Evolutionary conservation across 495 filamentous ascomycete species (phyloP).

Genomic region (Massariosphaeria phaeospora): DNA sequence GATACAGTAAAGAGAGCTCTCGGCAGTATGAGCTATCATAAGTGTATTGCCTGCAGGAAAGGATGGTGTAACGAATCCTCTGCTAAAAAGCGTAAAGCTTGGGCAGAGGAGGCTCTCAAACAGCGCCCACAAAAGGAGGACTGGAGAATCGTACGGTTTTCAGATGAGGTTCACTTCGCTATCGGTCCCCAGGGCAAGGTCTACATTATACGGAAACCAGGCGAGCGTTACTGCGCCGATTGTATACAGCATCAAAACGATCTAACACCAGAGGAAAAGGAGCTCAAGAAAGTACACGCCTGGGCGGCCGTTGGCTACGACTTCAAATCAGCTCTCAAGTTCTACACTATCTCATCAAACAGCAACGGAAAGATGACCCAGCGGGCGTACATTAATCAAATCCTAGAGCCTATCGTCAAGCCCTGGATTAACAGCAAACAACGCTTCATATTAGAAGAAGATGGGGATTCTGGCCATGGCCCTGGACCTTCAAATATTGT

Average conservation of each 20-base stretch:
- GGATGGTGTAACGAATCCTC: not conserved
- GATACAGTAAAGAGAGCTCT: not conserved
- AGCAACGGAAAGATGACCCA: conserved; percentile 20
- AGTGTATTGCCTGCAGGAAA: not conserved
- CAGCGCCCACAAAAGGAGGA: not conserved
- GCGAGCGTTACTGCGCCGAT: conserved; percentile 4
- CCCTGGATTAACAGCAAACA: conserved; percentile 4
- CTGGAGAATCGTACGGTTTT: not conserved
- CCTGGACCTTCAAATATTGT: conserved; percentile 4
- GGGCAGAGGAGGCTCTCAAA: not conserved
- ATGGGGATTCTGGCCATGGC: conserved; percentile 11
- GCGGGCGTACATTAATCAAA: conserved; percentile 8
- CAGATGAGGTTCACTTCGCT: not conserved
- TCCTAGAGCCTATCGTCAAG: conserved; percentile 18
- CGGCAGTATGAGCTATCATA: conserved; percentile 7
- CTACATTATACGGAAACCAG: conserved; percentile 10
- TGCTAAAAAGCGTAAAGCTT: not conserved
- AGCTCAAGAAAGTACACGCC: conserved; percentile 8
- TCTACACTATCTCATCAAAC: conserved; percentile 19
- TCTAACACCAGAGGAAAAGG: not conserved
- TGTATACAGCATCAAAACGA: conserved; percentile 10
- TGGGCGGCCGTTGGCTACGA: conserved; percentile 15
- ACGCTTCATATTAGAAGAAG: conserved; percentile 20
- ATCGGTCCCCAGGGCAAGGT: conserved; percentile 2
- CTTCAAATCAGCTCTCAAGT: conserved; percentile 14